Evolutionary conservation across 345 rosid species (phyloP).

Genomic region (Syzygium oleosum): DNA sequence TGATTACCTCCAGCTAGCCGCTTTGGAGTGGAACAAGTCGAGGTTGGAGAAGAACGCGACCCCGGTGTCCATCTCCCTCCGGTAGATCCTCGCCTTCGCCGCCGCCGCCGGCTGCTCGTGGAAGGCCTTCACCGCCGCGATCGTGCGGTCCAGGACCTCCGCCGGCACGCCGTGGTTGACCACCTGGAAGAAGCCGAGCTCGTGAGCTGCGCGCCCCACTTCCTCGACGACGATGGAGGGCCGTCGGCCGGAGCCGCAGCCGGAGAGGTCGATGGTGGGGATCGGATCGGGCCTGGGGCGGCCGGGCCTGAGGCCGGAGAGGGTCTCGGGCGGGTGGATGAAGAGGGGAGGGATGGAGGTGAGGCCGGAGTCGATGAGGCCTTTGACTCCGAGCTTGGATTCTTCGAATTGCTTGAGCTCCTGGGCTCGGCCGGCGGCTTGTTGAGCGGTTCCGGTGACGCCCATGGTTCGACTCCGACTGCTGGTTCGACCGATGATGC

Average conservation of each 20-base stretch:
- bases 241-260: constrained; percentile 16
- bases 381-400: constrained; percentile 36
- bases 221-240: constrained; percentile 15
- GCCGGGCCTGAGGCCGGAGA: neutral
- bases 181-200: neutral
- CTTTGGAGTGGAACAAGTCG: constrained; percentile 34
- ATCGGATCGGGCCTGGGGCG: neutral
- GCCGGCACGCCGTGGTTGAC: neutral
- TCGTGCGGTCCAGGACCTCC: constrained; percentile 13
- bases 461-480: neutral
- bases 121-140: constrained; percentile 8
- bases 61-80: constrained; percentile 2
- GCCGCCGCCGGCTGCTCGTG: constrained; percentile 24
- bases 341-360: neutral
- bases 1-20: constrained; percentile 47
- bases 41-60: constrained; percentile 32
- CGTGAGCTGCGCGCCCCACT: constrained; percentile 17
- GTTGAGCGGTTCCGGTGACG: neutral
- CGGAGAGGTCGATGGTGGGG: constrained; percentile 38
- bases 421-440: constrained; percentile 10
- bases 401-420: constrained; percentile 31
- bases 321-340: constrained; percentile 15
- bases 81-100: constrained; percentile 23
- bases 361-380: constrained; percentile 35
- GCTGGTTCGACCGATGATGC: neutral